Base-by-base conservation (phyloP, 1,284 basidiomycete genomes). In the Sparassis latifolia region DNA sequence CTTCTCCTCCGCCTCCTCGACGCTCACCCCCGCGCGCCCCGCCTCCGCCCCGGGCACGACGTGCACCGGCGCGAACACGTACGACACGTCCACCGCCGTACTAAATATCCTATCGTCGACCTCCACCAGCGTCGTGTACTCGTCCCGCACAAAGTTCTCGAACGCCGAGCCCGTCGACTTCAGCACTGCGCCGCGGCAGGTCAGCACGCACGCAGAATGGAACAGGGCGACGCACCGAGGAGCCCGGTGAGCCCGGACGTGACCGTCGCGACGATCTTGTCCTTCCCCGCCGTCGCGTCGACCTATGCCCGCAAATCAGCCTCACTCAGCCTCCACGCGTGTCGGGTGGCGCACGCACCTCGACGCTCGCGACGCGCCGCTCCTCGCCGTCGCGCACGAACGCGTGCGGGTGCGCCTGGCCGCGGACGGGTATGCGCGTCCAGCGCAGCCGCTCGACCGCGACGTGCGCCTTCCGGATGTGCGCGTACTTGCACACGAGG, bases 371-470 rank as follows among this genome's bases (percentile, higher is more conserved):
- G 27, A 84, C 66, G 9, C 84, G 76, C 73, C 91, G 95, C 65
- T 97, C 94, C 5, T 95, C 90, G 1, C 95, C 95, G 59, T 97
- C 91, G 33, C 94, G 77, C 49, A 82, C 75, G 68, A 97, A 98
- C 28, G 90, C 80, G 67, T 95, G 90, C 39, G 82, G 72, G 69
- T 97, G 94, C 30, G 35, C 47, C 7, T 54, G 75, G n/a, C 53
- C 53, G 5, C 52, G 39, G 43, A 62, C 48, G 3, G 72, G 67
- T 56, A 98, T 92, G 6, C 94, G 82, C 20, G 82, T 74, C 95
- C 95, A 98, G 50, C 90, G 84, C 52, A 94, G 80, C 61, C 88
- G 80, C 66, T 90, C 82, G 52, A 97, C 70, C 7, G 84, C 84
- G 51, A 97, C 74, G 55, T 84, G 84, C 0, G 84, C 81, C 63